These are phyloP conservation scores for Pleurotus platypus DNA, from an alignment of 768 basidiomycete genomes.

Conservation along the genomic window DNA sequence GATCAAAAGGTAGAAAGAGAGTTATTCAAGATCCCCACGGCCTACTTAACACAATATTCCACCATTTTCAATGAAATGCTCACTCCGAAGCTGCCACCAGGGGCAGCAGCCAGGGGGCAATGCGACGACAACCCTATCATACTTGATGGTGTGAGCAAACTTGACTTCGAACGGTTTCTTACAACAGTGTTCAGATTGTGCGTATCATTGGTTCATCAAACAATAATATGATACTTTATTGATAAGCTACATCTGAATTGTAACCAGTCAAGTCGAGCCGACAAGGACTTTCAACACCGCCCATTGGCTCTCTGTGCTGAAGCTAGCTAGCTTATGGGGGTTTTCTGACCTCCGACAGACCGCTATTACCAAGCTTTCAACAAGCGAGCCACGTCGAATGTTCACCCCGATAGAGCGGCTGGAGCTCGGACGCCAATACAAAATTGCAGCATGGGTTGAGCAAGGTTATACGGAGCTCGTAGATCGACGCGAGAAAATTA, in stretches of 20 bases:
- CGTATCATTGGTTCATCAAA: neutral
- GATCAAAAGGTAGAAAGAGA: conserved; percentile 31
- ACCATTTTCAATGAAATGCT: conserved; percentile 31
- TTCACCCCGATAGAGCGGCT: neutral
- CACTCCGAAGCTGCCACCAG: neutral
- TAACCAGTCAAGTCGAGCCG: neutral
- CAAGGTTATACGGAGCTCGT: conserved; percentile 3
- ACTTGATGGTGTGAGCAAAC: neutral
- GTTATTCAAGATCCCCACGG: conserved; percentile 34
- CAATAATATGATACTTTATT: no score
- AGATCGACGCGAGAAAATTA: neutral
- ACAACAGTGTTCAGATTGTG: neutral
- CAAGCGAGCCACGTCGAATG: neutral
- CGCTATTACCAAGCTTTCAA: neutral
- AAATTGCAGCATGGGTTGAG: neutral
- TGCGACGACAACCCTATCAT: neutral
- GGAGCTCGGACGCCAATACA: neutral
- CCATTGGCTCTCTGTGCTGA: neutral
- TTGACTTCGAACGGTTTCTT: conserved; percentile 1
- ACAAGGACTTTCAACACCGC: no score
- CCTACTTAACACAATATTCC: conserved; percentile 28
- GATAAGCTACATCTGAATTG: neutral
- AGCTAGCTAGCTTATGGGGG: neutral
- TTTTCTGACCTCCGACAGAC: conserved; percentile 1
- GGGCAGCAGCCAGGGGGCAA: neutral